These are phyloP conservation scores for Astrothelium subdiscretum DNA, from an alignment of 495 filamentous ascomycete genomes.

Conservation along the genomic window DNA sequence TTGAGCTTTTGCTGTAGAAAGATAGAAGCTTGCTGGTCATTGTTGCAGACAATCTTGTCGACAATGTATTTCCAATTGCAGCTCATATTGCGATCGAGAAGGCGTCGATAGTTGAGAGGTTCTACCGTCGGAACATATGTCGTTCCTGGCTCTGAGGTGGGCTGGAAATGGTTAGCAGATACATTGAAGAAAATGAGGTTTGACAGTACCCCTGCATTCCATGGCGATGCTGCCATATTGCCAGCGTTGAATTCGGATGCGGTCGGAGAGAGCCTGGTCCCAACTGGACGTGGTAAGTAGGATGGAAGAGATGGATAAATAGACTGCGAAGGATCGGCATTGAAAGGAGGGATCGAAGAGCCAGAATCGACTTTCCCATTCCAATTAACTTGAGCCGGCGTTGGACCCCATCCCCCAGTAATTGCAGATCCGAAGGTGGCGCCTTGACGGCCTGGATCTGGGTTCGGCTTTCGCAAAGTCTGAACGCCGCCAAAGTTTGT, in stretches of 20 bases:
- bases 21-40: conserved; percentile 97
- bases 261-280: conserved; percentile 73
- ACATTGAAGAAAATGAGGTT: conserved; percentile 1
- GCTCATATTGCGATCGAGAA: conserved; percentile 90
- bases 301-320: conserved; percentile 21
- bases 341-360: conserved; percentile 22
- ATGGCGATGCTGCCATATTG: conserved; percentile 31
- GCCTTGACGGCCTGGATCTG: conserved; percentile 31
- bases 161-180: conserved; percentile 6
- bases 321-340: conserved; percentile 31
- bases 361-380: conserved; percentile 15
- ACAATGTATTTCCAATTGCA: conserved; percentile 99
- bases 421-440: conserved; percentile 23
- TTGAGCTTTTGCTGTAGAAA: conserved; percentile 99
- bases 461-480: conserved; percentile 30
- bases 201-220: conserved; percentile 39
- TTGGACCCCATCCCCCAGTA: conserved; percentile 11
- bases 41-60: conserved; percentile 98
- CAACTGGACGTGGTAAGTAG: conserved; percentile 62
- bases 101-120: conserved; percentile 91
- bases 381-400: neutral
- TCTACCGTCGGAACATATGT: conserved; percentile 76
- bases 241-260: conserved; percentile 64
- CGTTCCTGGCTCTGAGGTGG: conserved; percentile 1
- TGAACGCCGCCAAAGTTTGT: conserved; percentile 27